These are phyloP conservation scores for Talaromyces stipitatus DNA, from an alignment of 495 filamentous ascomycete species.

Conservation along the genomic window DNA sequence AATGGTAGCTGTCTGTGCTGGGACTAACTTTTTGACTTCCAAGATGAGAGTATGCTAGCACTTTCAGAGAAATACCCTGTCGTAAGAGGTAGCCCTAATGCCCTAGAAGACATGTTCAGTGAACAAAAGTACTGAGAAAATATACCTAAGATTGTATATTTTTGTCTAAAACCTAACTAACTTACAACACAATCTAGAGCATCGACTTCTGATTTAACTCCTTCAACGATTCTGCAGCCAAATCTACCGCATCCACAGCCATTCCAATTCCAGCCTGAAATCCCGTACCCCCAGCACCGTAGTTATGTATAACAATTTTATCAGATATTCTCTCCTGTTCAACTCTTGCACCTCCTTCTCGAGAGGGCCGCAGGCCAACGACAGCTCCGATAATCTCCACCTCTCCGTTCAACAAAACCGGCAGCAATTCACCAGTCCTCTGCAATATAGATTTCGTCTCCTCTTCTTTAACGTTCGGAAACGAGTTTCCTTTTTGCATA, in stretches of 20 bases:
- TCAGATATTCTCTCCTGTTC: slow-evolving; percentile 12
- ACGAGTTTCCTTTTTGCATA: slow-evolving; percentile 20
- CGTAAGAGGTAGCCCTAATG: too few relatives aligned
- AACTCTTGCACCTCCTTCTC: slow-evolving; percentile 21
- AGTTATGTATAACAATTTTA: slow-evolving; percentile 15
- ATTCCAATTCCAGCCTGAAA: slow-evolving; percentile 22
- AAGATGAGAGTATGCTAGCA: too few relatives aligned
- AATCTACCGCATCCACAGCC: slow-evolving; percentile 7
- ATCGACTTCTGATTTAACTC: neutral
- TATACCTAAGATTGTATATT: neutral
- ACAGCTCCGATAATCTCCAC: slow-evolving; percentile 16
- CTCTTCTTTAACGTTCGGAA: neutral
- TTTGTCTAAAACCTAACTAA: neutral
- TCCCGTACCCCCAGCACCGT: slow-evolving; percentile 14
- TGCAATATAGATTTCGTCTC: slow-evolving; percentile 22
- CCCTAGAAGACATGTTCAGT: too few relatives aligned
- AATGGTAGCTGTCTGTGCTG: too few relatives aligned
- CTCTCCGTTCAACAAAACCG: slow-evolving; percentile 9
- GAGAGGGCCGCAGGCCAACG: slow-evolving; percentile 21
- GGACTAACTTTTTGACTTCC: too few relatives aligned
- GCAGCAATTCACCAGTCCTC: slow-evolving; percentile 15
- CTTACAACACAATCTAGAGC: neutral
- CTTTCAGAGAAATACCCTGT: too few relatives aligned
- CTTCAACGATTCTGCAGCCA: neutral
- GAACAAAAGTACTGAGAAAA: neutral